These are phyloP conservation scores for Apostasia ramifera DNA, from an alignment of 106 monocot genomes.

Conservation along the genomic window DNA sequence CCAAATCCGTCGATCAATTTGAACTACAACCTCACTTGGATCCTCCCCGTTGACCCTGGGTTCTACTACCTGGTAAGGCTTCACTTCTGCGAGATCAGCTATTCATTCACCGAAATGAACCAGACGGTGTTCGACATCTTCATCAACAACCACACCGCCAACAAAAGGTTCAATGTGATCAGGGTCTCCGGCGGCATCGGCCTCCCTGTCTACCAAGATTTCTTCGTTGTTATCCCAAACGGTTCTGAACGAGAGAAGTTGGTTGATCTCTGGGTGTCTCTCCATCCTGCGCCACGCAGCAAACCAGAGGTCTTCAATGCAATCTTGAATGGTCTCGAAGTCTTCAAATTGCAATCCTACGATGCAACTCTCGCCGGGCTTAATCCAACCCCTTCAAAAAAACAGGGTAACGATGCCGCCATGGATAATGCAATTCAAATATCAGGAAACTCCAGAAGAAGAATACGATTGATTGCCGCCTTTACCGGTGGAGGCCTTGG, in stretches of 20 bases:
- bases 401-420: background rate
- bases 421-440: background rate
- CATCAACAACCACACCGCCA: conserved; percentile 39
- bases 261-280: conserved; percentile 28
- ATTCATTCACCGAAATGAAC: conserved; percentile 22
- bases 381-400: conserved; percentile 13
- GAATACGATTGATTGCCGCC: background rate
- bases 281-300: conserved; percentile 14
- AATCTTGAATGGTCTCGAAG: conserved; percentile 49
- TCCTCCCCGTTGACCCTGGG: conserved; percentile 31
- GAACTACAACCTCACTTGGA: conserved; percentile 60
- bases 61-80: conserved; percentile 46
- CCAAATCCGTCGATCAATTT: conserved; percentile 28
- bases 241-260: background rate
- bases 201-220: conserved; percentile 23
- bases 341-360: conserved; percentile 31
- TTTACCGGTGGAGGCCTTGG: background rate
- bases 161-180: conserved; percentile 19
- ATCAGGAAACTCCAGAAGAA: background rate
- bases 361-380: conserved; percentile 38
- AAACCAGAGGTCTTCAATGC: conserved; percentile 33
- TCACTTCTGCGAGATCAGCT: conserved; percentile 36
- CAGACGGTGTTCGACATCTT: conserved; percentile 39
- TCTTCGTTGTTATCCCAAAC: conserved; percentile 6
- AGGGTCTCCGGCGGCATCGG: conserved; percentile 17